Conservation (phyloP, 1,284 basidiomycete species). For the Vanrija pseudolonga region DNA sequence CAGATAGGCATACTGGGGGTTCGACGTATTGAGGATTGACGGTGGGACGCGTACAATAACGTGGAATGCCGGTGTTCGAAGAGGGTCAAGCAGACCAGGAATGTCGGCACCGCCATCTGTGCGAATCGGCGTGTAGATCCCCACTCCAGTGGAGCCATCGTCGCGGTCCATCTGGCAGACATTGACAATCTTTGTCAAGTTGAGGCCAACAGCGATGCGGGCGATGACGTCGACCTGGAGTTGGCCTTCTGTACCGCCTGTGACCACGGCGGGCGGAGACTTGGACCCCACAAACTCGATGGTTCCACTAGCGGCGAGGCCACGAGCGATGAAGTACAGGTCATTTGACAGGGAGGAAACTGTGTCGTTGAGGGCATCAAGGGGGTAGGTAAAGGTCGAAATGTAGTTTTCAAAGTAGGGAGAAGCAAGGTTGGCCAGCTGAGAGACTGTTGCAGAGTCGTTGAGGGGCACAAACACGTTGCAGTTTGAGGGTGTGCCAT, state of each 20-base stretch:
- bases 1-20: conserved; percentile 12
- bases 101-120: conserved; percentile 34
- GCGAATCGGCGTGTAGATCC: conserved; percentile 40
- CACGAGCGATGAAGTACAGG: conserved; percentile 37
- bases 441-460: conserved; percentile 20
- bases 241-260: conserved; percentile 29
- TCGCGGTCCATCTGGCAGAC: conserved; percentile 37
- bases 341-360: conserved; percentile 5
- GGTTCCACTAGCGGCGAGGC: conserved; percentile 41
- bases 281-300: conserved; percentile 44
- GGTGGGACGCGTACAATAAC: conserved; percentile 41
- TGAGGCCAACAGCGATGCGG: conserved; percentile 25
- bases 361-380: neutral
- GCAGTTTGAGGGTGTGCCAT: conserved; percentile 36
- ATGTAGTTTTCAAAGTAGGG: conserved; percentile 16
- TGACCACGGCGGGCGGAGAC: conserved; percentile 24
- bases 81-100: conserved; percentile 27
- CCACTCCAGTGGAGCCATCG: conserved; percentile 37
- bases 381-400: conserved; percentile 30
- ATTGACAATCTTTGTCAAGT: conserved; percentile 24
- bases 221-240: conserved; percentile 44
- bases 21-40: conserved; percentile 11
- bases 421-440: conserved; percentile 10
- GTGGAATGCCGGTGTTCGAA: conserved; percentile 32
- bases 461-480: conserved; percentile 35